phyloP scores from a whole-genome alignment of 2,329 filamentous ascomycete species.

The Stagonosporopsis rhizophila region DNA sequence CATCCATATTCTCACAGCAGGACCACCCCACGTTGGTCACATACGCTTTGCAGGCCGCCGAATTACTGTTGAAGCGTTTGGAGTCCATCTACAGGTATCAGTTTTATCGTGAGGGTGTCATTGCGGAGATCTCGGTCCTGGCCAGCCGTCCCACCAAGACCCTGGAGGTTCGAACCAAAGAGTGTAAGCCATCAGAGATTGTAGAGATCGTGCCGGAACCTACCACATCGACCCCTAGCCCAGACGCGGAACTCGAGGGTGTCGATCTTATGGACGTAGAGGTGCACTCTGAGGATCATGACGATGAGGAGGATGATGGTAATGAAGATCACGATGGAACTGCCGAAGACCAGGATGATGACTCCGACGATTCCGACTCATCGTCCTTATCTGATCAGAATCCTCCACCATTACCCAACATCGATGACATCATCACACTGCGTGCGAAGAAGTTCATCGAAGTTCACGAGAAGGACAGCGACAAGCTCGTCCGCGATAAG shows the following conservation, averaged over 20 bases:
- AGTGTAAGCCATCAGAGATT: conserved; percentile 34
- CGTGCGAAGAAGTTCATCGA: conserved; percentile 85
- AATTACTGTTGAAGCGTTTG: conserved; percentile 82
- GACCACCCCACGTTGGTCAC: conserved; percentile 89
- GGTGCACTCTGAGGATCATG: conserved; percentile 59
- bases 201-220: conserved; percentile 34
- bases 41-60: conserved; percentile 85
- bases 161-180: conserved; percentile 38
- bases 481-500: conserved; percentile 77
- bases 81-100: conserved; percentile 93
- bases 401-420: conserved; percentile 51
- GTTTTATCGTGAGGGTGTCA: conserved; percentile 95
- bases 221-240: conserved; percentile 34
- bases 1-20: conserved; percentile 92
- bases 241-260: conserved; percentile 52
- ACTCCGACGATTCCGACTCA: conserved; percentile 70
- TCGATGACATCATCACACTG: conserved; percentile 75
- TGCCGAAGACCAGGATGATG: conserved; percentile 60
- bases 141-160: conserved; percentile 59
- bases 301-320: conserved; percentile 59
- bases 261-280: conserved; percentile 62
- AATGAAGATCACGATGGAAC: conserved; percentile 66
- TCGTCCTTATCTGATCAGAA: conserved; percentile 57
- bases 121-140: conserved; percentile 86
- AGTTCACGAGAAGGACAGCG: conserved; percentile 78